These are phyloP conservation scores for Citrus reticulata DNA, from an alignment of 345 rosid species.

Conservation along the genomic window DNA sequence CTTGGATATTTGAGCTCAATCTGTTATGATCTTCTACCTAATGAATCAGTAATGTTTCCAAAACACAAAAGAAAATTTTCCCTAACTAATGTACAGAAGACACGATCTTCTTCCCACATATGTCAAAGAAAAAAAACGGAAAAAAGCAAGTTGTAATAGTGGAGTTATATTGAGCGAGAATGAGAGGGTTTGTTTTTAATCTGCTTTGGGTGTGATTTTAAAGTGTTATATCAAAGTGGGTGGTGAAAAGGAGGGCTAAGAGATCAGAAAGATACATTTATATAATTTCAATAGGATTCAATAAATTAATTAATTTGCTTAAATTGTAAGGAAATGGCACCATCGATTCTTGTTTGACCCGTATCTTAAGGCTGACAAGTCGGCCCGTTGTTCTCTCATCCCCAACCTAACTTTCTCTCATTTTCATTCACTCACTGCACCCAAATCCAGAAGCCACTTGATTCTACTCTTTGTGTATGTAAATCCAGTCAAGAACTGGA, in stretches of 20 bases:
- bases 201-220: slow-evolving; percentile 3
- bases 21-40: no score
- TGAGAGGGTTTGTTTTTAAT: not conserved
- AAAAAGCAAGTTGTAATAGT: not conserved
- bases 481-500: slow-evolving; percentile 16
- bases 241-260: slow-evolving; percentile 30
- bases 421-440: slow-evolving; percentile 6
- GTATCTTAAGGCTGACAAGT: slow-evolving; percentile 49
- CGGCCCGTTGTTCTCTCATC: slow-evolving; percentile 59
- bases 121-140: not conserved
- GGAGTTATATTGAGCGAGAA: not conserved
- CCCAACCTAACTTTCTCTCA: slow-evolving; percentile 31
- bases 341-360: slow-evolving; percentile 82
- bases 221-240: slow-evolving; percentile 41
- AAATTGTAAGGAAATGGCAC: slow-evolving; percentile 45
- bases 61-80: no score
- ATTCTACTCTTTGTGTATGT: slow-evolving; percentile 3
- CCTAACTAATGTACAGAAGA: no score
- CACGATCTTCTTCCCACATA: no score
- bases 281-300: slow-evolving; percentile 3
- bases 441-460: slow-evolving; percentile 23
- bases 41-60: no score
- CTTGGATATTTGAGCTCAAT: not conserved
- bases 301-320: slow-evolving; percentile 39
- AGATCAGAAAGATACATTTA: not conserved